Percentiles rank a stretch among this genome's conserved stretches.
Conservation (phyloP, 2,329 filamentous ascomycete genomes). For the Phyllosticta paracitricarpa region DNA sequence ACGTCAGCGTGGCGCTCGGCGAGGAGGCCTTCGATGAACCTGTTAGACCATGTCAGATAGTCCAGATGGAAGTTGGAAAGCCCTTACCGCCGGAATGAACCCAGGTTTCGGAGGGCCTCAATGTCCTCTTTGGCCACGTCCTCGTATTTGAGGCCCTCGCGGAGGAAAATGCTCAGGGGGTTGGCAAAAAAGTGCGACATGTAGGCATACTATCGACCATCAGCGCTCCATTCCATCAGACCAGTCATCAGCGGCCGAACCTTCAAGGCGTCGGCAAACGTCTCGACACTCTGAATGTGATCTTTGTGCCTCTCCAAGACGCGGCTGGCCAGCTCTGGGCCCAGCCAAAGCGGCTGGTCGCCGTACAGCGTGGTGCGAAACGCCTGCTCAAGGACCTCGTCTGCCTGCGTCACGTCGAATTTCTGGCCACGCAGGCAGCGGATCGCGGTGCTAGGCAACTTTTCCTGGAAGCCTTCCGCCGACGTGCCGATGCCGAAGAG, state of each 20-base stretch:
- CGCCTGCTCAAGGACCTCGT: conserved; percentile 61
- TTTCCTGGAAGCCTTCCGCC: conserved; percentile 66
- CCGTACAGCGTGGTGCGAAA: conserved; percentile 57
- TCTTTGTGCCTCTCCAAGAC: conserved; percentile 65
- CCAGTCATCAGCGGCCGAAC: conserved; percentile 29
- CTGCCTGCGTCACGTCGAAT: conserved; percentile 67
- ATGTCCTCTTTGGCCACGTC: conserved; percentile 51
- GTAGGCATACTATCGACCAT: conserved; percentile 56
- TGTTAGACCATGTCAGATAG: conserved; percentile 12
- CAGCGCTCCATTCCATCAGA: conserved; percentile 5
- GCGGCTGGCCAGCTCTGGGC: conserved; percentile 50
- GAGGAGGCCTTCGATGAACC: conserved; percentile 30
- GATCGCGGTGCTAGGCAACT: conserved; percentile 59
- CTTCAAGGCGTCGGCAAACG: conserved; percentile 61
- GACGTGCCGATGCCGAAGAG: conserved; percentile 76
- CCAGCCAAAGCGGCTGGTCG: conserved; percentile 50
- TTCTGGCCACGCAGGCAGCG: conserved; percentile 58
- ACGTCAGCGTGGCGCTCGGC: conserved; percentile 27
- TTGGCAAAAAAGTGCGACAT: conserved; percentile 84
- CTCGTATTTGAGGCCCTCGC: conserved; percentile 22
- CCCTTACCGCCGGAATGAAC: conserved; percentile 50
- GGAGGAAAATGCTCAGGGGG: conserved; percentile 55
- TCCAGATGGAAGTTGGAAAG: not conserved
- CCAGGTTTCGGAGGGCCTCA: conserved; percentile 56
- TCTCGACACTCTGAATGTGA: conserved; percentile 65